These are phyloP conservation scores for Flaveria linearis DNA, from an alignment of 129 eudicot species.

Conservation along the genomic window DNA sequence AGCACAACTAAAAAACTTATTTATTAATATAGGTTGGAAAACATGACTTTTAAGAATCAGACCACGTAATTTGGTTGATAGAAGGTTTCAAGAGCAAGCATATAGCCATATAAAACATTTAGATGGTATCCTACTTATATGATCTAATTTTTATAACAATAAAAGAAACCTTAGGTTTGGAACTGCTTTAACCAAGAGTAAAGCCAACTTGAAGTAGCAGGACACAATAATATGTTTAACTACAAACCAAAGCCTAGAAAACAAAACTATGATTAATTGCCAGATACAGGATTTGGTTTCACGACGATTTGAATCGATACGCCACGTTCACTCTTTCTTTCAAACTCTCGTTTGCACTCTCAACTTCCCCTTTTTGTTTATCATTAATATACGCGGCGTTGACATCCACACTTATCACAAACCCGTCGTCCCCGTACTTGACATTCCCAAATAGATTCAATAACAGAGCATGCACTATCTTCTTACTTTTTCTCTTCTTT, in stretches of 20 bases:
- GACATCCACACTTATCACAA: conserved; percentile 72
- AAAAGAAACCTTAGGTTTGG: too few species aligned
- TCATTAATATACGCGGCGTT: conserved; percentile 70
- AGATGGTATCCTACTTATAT: too few species aligned
- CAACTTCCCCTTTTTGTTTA: conserved; percentile 80
- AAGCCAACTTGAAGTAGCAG: too few species aligned
- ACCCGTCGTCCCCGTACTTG: conserved; percentile 66
- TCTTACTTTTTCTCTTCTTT: conserved; percentile 52
- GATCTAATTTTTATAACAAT: too few species aligned
- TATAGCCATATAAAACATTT: too few species aligned
- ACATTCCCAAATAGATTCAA: conserved; percentile 85
- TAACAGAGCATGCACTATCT: conserved; percentile 67
- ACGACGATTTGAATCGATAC: conserved; percentile 60
- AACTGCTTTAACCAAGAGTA: too few species aligned
- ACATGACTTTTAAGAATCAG: too few species aligned
- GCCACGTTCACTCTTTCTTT: conserved; percentile 83
- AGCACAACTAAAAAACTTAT: too few species aligned
- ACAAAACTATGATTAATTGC: conserved; percentile 20
- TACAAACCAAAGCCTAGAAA: conserved; percentile 3
- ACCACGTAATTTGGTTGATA: too few species aligned
- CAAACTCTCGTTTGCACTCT: conserved; percentile 73
- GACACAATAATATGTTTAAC: neutral
- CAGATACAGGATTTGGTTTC: conserved; percentile 67
- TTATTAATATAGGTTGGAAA: too few species aligned
- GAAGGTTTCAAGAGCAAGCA: too few species aligned